Evolutionary conservation across 2,329 filamentous ascomycete genomes (phyloP), one percentile per base, ranked within the genome.

Genomic region (Aspergillus hiratsukae): DNA sequence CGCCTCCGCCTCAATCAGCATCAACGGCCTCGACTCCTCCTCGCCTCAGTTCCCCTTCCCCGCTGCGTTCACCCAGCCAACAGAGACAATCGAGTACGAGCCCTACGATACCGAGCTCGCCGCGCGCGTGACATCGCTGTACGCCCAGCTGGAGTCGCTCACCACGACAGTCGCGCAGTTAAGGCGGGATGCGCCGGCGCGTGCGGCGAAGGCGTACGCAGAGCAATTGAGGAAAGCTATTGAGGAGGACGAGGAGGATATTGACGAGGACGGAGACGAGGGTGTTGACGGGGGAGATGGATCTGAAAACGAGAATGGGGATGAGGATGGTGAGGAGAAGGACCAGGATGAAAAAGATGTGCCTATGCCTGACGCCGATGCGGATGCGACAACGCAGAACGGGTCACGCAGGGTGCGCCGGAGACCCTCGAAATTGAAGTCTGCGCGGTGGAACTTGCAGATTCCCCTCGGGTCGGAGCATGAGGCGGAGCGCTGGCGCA

Each of bases 191-290:
- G 76, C 76, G 52, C 78, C 78, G 1, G 63, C 58, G 5, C 66
- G 68, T 25, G 76, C 76, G 21, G 77, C 78, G 25, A 69, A 65
- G 54, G 63, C 59, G 23, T 78, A 76, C 63, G 69, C 66, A 17
- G 69, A 73, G 37, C 57, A 69, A 37, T 59, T 79, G 59, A 65
- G 59, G 45, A 63, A 61, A 37, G 66, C 65, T 31, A 60, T 79
- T n/a, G 61, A 68, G 29, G 68, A 68, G 27, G 75, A 78, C 25
- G 74, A 76, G 17, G 69, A 72, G 25, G 72, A 76, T 48, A 71
- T 69, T 23, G 53, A 89, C 81, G 58, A 86, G 88, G 6, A 87
- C 81, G 58, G 86, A 88, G 6, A 87, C 84, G 76, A 83, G 75
- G 65, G 81, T 78, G 6, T 64, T 74, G 64, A 73, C 76, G 56